Conservation (phyloP, 2,329 filamentous ascomycete species). For the Pseudogymnoascus sp. region DNA sequence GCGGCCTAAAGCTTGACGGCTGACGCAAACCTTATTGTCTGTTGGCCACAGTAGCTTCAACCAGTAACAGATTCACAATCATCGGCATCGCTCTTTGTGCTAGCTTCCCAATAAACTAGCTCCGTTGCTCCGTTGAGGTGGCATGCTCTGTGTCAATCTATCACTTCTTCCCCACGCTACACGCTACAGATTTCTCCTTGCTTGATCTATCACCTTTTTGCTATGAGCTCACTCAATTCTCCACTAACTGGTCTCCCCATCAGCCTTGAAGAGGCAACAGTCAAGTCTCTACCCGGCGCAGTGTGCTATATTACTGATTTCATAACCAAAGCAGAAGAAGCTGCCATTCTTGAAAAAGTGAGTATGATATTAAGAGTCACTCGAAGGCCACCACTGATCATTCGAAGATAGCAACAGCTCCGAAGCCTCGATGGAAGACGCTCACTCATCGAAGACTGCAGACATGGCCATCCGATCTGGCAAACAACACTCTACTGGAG, state of each 20-base stretch:
- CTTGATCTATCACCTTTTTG: conserved; percentile 8
- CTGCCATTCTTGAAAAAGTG: conserved; percentile 61
- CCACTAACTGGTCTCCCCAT: conserved; percentile 31
- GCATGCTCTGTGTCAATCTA: conserved; percentile 2
- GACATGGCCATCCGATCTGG: conserved; percentile 78
- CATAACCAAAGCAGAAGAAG: conserved; percentile 67
- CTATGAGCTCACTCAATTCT: conserved; percentile 5
- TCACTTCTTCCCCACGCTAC: not conserved
- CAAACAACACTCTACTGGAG: conserved; percentile 67
- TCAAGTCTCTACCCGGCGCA: conserved; percentile 48
- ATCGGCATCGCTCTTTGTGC: conserved; percentile 9
- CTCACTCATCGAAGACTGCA: conserved; percentile 85
- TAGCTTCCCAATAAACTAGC: conserved; percentile 4
- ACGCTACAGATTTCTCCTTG: not conserved
- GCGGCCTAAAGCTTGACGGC: not conserved
- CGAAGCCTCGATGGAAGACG: conserved; percentile 73
- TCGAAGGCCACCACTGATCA: not conserved
- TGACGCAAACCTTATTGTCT: conserved; percentile 5
- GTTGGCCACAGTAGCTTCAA: not conserved
- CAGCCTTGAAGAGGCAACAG: conserved; percentile 41
- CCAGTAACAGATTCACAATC: conserved; percentile 10
- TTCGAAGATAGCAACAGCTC: conserved; percentile 47
- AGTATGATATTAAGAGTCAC: conserved; percentile 4
- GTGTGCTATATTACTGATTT: conserved; percentile 86
- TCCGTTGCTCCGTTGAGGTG: conserved; percentile 11